Conservation (phyloP, 192 early-diverging fungal species). For the Backusella macrospora region DNA sequence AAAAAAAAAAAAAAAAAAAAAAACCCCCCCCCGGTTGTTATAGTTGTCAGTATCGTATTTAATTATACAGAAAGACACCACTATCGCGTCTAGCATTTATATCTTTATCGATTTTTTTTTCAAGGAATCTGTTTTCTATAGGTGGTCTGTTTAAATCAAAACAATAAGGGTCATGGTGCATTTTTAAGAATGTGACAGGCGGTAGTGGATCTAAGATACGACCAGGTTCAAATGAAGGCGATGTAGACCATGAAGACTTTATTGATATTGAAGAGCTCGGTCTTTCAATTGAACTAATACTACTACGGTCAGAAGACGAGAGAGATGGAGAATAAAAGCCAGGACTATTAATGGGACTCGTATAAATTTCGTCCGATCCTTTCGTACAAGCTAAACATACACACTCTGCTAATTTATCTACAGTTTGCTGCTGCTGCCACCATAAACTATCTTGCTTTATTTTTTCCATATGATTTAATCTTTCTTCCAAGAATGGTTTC, state of each 20-base stretch:
- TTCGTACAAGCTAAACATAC: slow-evolving; percentile 48
- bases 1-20: too few relatives aligned
- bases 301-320: slow-evolving; percentile 47
- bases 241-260: not conserved
- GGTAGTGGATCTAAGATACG: not conserved
- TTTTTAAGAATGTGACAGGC: not conserved
- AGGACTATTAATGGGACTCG: slow-evolving; percentile 8
- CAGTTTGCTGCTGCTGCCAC: not conserved
- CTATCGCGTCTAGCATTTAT: not conserved
- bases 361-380: not conserved
- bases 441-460: slow-evolving; percentile 46
- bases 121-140: not conserved
- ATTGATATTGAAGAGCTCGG: not conserved
- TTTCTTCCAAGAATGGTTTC: slow-evolving; percentile 40
- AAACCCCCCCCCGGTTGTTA: too few relatives aligned
- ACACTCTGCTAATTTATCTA: not conserved
- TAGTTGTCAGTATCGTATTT: not conserved
- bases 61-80: not conserved
- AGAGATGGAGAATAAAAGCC: slow-evolving; percentile 34
- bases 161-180: not conserved
- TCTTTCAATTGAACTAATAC: slow-evolving; percentile 42
- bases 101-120: not conserved
- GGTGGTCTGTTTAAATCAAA: not conserved
- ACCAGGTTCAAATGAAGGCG: not conserved
- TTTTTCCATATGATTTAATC: slow-evolving; percentile 23